Percentiles rank a stretch among this genome's conserved stretches.
These are phyloP conservation scores for Alternaria rosae DNA, from an alignment of 2,329 filamentous ascomycete species.

Conservation along the genomic window DNA sequence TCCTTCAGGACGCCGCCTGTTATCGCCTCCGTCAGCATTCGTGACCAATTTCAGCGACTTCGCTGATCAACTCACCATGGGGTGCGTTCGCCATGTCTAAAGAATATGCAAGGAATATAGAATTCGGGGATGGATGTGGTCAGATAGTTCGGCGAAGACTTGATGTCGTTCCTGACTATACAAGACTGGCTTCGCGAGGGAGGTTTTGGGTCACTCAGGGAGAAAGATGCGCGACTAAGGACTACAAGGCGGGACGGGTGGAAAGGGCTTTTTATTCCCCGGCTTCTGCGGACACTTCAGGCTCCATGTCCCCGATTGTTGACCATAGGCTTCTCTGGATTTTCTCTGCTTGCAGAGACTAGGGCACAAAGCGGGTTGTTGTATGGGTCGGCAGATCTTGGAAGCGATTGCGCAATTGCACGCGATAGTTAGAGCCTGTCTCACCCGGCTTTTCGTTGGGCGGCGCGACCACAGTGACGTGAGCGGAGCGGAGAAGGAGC, in stretches of 20 bases:
- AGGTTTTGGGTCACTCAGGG: conserved; percentile 5
- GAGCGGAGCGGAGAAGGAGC: conserved; percentile 12
- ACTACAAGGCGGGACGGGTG: conserved; percentile 7
- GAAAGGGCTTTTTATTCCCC: conserved; percentile 21
- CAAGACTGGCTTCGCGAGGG: conserved; percentile 1
- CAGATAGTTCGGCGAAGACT: conserved; percentile 2
- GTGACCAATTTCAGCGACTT: not conserved
- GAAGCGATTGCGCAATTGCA: conserved; percentile 50
- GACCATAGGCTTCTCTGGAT: conserved; percentile 12
- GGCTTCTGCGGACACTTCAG: conserved; percentile 4
- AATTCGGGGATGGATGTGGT: not conserved
- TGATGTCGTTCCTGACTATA: conserved; percentile 2
- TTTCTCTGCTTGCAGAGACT: conserved; percentile 26
- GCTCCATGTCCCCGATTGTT: conserved; percentile 12
- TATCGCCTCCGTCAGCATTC: conserved; percentile 25
- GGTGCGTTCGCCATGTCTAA: conserved; percentile 59
- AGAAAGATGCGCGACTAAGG: conserved; percentile 12
- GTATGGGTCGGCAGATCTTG: conserved; percentile 44
- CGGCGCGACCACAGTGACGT: conserved; percentile 13
- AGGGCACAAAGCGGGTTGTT: conserved; percentile 26
- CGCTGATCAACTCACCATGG: conserved; percentile 52
- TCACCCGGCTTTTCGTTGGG: conserved; percentile 8
- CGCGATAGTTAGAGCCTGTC: conserved; percentile 34
- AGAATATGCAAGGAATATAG: not conserved
- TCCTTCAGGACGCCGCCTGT: conserved; percentile 94